Evolutionary conservation across 768 basidiomycete species (phyloP), one percentile per base, ranked within the genome.

Genomic region (Mycena albidolilacea): DNA sequence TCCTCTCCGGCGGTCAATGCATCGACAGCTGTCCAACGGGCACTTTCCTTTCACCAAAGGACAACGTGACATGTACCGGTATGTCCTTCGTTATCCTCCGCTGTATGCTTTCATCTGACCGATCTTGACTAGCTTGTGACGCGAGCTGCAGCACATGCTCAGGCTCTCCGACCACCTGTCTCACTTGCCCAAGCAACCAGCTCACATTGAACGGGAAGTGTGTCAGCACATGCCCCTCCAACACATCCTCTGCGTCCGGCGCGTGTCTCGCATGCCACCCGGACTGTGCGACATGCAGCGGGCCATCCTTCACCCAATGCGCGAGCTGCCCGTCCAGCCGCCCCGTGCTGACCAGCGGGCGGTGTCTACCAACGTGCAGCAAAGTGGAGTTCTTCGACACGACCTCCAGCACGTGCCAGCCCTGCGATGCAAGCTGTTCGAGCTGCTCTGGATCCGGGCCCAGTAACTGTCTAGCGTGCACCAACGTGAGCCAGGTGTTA

Each of bases 241-340:
- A 89, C 71, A 89, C 91, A 2, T 92, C 95, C 82, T 82, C 86
- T 64, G 88, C 93, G 12, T 86, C 90, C 39, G 89, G 90, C 30
- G 82, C 88, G 37, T 97, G 96, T 83, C 78, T 90, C 67, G 77
- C 91, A 7, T 97, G 96, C 80, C 95, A 97, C 71, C 90, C 95
- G 0, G 96, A 97, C 79, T 97, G 96, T 78, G 90, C 89, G 17
- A 91, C 92, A 1, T 97, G 96, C 81, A 90, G 90, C 30, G 95
- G 95, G n/a, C 77, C 88, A 23, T 88, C 90, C 0, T 95, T 95
- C 83, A 90, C 90, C 78, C 92, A 96, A 79, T 97, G 96, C 81
- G 86, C 90, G 9, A 88, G 89, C 60, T 97, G 95, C 78, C 86
- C 90, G 43, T 77, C 90, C 37, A 82, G 85, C 23, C 89, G 91